These are phyloP conservation scores for Fusarium nematophilum DNA, from an alignment of 2,329 filamentous ascomycete species.

Conservation along the genomic window DNA sequence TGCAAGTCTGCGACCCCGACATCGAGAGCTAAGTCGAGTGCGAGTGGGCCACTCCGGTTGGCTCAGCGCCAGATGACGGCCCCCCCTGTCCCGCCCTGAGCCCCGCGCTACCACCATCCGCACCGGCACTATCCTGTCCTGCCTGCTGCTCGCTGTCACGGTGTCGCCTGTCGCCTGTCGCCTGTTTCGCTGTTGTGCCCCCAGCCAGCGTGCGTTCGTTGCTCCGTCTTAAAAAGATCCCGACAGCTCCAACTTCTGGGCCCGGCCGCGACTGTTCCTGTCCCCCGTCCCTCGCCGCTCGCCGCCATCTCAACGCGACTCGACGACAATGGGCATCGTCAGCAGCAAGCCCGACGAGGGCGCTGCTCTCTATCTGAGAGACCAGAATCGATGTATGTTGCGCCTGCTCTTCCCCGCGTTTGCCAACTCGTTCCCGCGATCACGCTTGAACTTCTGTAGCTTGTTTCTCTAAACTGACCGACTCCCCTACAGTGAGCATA, in stretches of 20 bases:
- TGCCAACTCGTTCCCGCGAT: slow-evolving; percentile 15
- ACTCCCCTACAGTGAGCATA: slow-evolving; percentile 76
- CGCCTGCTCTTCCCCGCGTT: slow-evolving; percentile 28
- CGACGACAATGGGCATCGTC: slow-evolving; percentile 87
- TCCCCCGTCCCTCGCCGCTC: slow-evolving; percentile 33
- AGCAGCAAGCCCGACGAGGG: slow-evolving; percentile 89
- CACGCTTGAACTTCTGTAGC: slow-evolving; percentile 23
- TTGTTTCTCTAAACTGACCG: slow-evolving; percentile 36
- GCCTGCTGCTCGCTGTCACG: slow-evolving; percentile 38
- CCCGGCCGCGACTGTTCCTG: slow-evolving; percentile 31
- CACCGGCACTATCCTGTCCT: slow-evolving; percentile 39
- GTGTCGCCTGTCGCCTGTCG: slow-evolving; percentile 38
- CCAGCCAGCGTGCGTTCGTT: slow-evolving; percentile 25
- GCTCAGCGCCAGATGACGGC: slow-evolving; percentile 47
- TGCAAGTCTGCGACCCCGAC: slow-evolving; percentile 18
- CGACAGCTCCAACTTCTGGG: slow-evolving; percentile 39
- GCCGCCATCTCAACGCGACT: slow-evolving; percentile 38
- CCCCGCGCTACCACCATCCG: slow-evolving; percentile 45
- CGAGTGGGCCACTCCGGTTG: slow-evolving; percentile 44
- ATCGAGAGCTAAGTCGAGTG: slow-evolving; percentile 36
- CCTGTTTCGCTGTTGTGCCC: slow-evolving; percentile 35
- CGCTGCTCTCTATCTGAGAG: slow-evolving; percentile 82
- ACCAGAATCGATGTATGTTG: slow-evolving; percentile 87
- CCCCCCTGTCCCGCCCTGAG: slow-evolving; percentile 45
- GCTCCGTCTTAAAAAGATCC: slow-evolving; percentile 44